Evolutionary conservation across 768 basidiomycete genomes (phyloP).

Genomic region (Porpolomopsis calyptriformis): DNA sequence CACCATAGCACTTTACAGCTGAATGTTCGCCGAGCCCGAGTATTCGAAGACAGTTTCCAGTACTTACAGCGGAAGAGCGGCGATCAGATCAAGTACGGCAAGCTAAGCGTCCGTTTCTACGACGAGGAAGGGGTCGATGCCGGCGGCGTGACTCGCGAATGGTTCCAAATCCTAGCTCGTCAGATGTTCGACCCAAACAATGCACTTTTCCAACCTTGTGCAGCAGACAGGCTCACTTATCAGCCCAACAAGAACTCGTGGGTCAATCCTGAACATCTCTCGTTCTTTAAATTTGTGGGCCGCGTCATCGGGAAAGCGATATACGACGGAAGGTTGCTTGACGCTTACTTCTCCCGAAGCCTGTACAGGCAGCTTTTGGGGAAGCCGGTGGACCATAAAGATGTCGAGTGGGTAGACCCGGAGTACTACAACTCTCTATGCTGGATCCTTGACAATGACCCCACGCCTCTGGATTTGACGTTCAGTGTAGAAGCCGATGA

Average conservation of each 20-base stretch:
- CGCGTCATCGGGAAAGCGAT: constrained; percentile 97
- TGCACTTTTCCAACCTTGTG: constrained; percentile 95
- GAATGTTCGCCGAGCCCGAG: constrained; percentile 80
- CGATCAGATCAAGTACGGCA: constrained; percentile 96
- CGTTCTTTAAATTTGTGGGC: constrained; percentile 98
- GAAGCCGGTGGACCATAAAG: constrained; percentile 89
- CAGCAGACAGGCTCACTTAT: constrained; percentile 88
- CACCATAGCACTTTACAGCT: constrained; percentile 77
- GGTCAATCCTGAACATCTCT: constrained; percentile 92
- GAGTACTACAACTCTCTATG: constrained; percentile 97
- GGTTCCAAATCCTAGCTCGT: constrained; percentile 95
- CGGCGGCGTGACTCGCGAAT: constrained; percentile 94
- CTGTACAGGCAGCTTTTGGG: constrained; percentile 91
- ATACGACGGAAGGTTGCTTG: constrained; percentile 89
- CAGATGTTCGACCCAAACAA: constrained; percentile 99
- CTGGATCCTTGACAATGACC: constrained; percentile 98
- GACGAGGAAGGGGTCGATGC: constrained; percentile 98
- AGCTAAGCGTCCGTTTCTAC: constrained; percentile 91
- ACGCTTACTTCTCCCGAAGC: constrained; percentile 96
- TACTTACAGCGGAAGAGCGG: constrained; percentile 81
- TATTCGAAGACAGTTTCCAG: constrained; percentile 97
- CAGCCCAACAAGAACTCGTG: constrained; percentile 91
- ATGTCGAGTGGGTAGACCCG: constrained; percentile 96
- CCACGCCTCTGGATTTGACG: constrained; percentile 72
- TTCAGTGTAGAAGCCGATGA: constrained; percentile 97